Conservation (phyloP, 2,329 filamentous ascomycete genomes). For the Trichothecium roseum region DNA sequence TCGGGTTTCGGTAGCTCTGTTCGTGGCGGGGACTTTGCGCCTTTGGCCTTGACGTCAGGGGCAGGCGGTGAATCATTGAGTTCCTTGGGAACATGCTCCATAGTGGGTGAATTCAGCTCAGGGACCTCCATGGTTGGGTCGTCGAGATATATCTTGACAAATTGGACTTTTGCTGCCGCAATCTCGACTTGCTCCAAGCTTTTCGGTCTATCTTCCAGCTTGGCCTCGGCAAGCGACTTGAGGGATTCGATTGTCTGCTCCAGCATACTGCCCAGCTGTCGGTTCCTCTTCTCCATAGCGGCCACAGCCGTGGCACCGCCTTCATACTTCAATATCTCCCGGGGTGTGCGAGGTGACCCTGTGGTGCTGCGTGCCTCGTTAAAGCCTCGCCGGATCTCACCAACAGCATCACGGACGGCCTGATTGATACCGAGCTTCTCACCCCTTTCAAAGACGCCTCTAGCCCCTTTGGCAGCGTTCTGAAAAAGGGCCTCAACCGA, state of each 20-base stretch:
- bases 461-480: constrained; percentile 66
- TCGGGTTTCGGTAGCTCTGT: background rate
- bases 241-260: constrained; percentile 55
- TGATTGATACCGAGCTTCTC: constrained; percentile 73
- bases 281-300: constrained; percentile 54
- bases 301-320: constrained; percentile 26
- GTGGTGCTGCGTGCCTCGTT: constrained; percentile 37
- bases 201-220: constrained; percentile 36
- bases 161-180: constrained; percentile 52
- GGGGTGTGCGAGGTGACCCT: constrained; percentile 26
- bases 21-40: background rate
- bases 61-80: constrained; percentile 3
- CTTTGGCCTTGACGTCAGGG: constrained; percentile 4
- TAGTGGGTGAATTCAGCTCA: background rate
- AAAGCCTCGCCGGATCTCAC: constrained; percentile 62
- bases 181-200: constrained; percentile 45
- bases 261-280: constrained; percentile 56
- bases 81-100: constrained; percentile 2
- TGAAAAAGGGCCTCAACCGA: constrained; percentile 60
- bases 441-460: constrained; percentile 60
- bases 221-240: constrained; percentile 44
- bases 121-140: constrained; percentile 45
- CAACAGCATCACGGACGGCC: constrained; percentile 69
- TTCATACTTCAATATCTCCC: constrained; percentile 24
- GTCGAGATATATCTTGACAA: constrained; percentile 51